These are phyloP conservation scores for Trametes meyenii DNA, from an alignment of 768 basidiomycete species.

Conservation along the genomic window DNA sequence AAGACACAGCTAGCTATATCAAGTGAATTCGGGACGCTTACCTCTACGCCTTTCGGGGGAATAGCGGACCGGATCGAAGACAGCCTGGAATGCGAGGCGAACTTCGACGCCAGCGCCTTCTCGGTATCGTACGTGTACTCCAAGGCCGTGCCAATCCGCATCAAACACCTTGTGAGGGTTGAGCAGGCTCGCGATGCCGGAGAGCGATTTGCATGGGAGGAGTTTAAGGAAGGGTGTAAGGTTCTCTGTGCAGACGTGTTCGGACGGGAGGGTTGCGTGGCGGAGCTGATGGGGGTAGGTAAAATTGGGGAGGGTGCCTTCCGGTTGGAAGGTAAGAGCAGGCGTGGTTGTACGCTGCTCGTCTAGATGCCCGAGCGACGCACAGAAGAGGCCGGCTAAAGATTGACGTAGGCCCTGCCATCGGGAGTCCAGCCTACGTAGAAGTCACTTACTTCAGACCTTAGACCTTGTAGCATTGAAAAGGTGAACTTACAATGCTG, in stretches of 20 bases:
- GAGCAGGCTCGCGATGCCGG: conserved; percentile 81
- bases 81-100: conserved; percentile 69
- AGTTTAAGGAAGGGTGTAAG: conserved; percentile 95
- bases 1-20: neutral
- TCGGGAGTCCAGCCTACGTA: conserved; percentile 65
- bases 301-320: conserved; percentile 57
- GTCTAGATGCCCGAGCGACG: conserved; percentile 80
- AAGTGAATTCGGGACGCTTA: conserved; percentile 31
- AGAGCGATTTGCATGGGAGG: conserved; percentile 87
- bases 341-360: conserved; percentile 77
- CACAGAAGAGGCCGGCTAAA: conserved; percentile 92
- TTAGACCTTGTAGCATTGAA: neutral
- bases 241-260: conserved; percentile 96
- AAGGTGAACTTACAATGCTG: conserved; percentile 17
- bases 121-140: conserved; percentile 72
- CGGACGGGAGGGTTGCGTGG: conserved; percentile 78
- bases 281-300: conserved; percentile 57
- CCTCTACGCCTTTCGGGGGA: conserved; percentile 57
- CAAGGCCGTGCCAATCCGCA: conserved; percentile 90
- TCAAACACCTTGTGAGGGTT: conserved; percentile 88
- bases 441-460: neutral
- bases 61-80: conserved; percentile 74
- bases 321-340: conserved; percentile 56
- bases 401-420: conserved; percentile 90
- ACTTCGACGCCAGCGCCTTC: conserved; percentile 58